phyloP scores from a whole-genome alignment of 257 asterid genomes.

The Pogostemon cablin region DNA sequence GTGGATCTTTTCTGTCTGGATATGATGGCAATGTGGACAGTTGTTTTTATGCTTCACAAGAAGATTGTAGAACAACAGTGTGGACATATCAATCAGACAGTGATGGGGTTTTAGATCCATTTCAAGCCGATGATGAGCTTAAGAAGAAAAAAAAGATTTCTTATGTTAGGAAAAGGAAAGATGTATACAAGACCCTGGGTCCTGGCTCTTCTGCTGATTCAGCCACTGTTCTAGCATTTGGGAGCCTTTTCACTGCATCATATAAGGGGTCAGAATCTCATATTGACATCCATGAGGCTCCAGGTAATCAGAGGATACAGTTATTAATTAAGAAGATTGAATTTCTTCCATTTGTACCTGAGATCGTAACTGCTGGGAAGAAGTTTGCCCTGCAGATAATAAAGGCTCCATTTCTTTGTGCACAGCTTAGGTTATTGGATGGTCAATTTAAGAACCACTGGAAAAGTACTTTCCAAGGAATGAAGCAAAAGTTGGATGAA shows the following conservation, averaged over 20 bases:
- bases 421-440: constrained; percentile 85
- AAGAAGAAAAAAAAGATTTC: constrained; percentile 75
- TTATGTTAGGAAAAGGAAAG: constrained; percentile 69
- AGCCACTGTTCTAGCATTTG: constrained; percentile 67
- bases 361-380: constrained; percentile 74
- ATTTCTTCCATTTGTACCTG: constrained; percentile 76
- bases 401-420: constrained; percentile 76
- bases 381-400: constrained; percentile 57
- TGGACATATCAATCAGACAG: constrained; percentile 73
- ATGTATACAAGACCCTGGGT: constrained; percentile 68
- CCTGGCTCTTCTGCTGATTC: constrained; percentile 69
- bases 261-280: constrained; percentile 85
- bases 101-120: constrained; percentile 70
- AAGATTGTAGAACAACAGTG: constrained; percentile 81
- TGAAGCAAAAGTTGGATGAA: constrained; percentile 60
- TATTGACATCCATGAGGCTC: constrained; percentile 76
- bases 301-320: constrained; percentile 57
- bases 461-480: constrained; percentile 54
- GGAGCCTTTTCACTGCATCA: constrained; percentile 80
- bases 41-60: constrained; percentile 68
- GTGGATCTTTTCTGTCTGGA: constrained; percentile 82
- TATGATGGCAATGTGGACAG: constrained; percentile 44
- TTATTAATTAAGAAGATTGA: constrained; percentile 58
- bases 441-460: constrained; percentile 95
- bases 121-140: constrained; percentile 83